Evolutionary conservation across 1,139 yeast genomes (phyloP).

Genomic region (Pneumocystis canis): DNA sequence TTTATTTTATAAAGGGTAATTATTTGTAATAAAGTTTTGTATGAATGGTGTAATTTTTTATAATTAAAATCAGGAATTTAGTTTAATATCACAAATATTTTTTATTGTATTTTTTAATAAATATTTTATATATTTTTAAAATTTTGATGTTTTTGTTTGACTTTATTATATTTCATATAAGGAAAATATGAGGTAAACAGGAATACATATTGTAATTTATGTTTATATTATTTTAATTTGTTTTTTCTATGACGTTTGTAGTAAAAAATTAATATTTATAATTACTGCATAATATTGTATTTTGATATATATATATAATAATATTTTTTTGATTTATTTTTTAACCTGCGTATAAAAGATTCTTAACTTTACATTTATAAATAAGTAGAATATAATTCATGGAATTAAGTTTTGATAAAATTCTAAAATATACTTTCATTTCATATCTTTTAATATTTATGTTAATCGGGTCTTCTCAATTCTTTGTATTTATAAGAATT

Average conservation of each 20-base stretch:
- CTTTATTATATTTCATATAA: slow-evolving; percentile 37
- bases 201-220: slow-evolving; percentile 72
- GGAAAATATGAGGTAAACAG: not conserved
- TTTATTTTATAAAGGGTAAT: slow-evolving; percentile 97
- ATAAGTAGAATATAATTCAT: slow-evolving; percentile 34
- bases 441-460: slow-evolving; percentile 69
- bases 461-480: slow-evolving; percentile 52
- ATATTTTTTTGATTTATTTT: slow-evolving; percentile 97
- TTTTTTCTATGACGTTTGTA: slow-evolving; percentile 88
- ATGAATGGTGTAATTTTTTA: not conserved
- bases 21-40: not conserved
- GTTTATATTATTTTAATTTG: slow-evolving; percentile 75
- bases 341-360: slow-evolving; percentile 68
- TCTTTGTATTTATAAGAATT: slow-evolving; percentile 33
- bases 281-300: slow-evolving; percentile 62
- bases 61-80: slow-evolving; percentile 82
- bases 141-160: slow-evolving; percentile 53
- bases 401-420: slow-evolving; percentile 96
- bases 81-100: slow-evolving; percentile 83
- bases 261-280: slow-evolving; percentile 50
- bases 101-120: slow-evolving; percentile 60
- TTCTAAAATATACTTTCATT: slow-evolving; percentile 81
- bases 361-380: not conserved
- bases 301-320: slow-evolving; percentile 82
- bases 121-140: slow-evolving; percentile 73